Evolutionary conservation across 768 basidiomycete genomes (phyloP), one percentile per base, ranked within the genome.

Genomic region (Sporobolomyces roseus): DNA sequence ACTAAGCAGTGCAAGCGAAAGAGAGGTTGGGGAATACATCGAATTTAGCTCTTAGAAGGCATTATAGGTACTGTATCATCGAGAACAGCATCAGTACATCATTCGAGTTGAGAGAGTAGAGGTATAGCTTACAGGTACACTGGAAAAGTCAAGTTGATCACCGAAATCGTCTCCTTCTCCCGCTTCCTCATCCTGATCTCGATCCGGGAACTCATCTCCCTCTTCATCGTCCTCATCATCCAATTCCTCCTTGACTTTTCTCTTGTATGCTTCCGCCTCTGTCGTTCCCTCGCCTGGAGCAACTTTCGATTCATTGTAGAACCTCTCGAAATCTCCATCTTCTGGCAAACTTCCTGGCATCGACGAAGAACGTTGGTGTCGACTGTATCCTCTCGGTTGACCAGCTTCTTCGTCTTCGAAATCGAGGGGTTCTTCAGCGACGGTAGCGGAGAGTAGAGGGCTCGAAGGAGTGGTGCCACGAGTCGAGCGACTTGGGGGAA

Each of bases 311-410:
- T 36, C 32, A 61, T 49, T 29, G 46, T 50, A 65, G 60, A 45
- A 63, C 27, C 59, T 71, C 52, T 68, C 75, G 66, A 68, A 75
- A 38, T 62, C 71, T 36, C 59, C 71, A 78, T 89, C 89, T 45
- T 89, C 84, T 19, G 88, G 90, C 33, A 88, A 85, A 82, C 89
- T 87, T 75, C 89, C 87, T 29, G 85, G 83, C 65, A 88, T 73
- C 8, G 67, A 68, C 41, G 54, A 58, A 16, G 54, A 62, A 1
- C 66, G 60, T 29, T 58, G 58, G 23, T 67, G 55, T 10, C 53
- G 41, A 14, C 30, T 51, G 27, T 38, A 33, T 9, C 45, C 13
- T 36, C 56, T 62, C 41, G 63, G 70, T 52, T 73, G 54, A 19
- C 59, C 55, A 29, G 12, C 45, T 46, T 56, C 33, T 10, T 59